These are phyloP conservation scores for Blechomonas ayalai DNA, from an alignment of 208 protist genomes.

Conservation along the genomic window DNA sequence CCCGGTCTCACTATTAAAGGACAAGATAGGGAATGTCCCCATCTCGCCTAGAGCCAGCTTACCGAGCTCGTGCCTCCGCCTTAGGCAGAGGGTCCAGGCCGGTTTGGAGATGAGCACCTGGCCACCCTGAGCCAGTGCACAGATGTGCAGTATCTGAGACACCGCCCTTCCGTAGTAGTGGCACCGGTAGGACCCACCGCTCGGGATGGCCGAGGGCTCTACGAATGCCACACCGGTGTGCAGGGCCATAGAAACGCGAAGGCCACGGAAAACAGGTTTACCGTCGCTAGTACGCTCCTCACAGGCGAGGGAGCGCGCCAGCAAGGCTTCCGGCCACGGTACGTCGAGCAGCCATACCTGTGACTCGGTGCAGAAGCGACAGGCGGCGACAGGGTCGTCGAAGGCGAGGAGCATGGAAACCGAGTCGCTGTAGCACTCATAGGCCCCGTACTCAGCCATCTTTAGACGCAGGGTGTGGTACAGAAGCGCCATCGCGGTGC, in stretches of 20 bases:
- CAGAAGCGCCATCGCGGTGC: constrained; percentile 47
- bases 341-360: constrained; percentile 72
- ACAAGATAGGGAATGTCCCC: constrained; percentile 50
- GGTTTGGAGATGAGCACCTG: constrained; percentile 63
- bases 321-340: constrained; percentile 65
- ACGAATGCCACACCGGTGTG: constrained; percentile 66
- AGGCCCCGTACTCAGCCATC: constrained; percentile 68
- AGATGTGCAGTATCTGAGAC: constrained; percentile 67
- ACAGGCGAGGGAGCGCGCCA: constrained; percentile 17
- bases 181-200: constrained; percentile 32
- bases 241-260: constrained; percentile 66
- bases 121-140: constrained; percentile 64
- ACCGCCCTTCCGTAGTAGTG: constrained; percentile 84
- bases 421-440: constrained; percentile 83
- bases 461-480: constrained; percentile 69
- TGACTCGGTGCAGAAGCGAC: constrained; percentile 69
- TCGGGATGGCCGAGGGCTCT: constrained; percentile 57
- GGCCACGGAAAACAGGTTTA: constrained; percentile 41
- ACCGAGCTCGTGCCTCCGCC: constrained; percentile 46
- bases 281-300: constrained; percentile 19
- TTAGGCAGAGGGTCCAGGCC: constrained; percentile 59
- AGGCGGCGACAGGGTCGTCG: constrained; percentile 55
- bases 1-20: constrained; percentile 60
- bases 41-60: constrained; percentile 36
- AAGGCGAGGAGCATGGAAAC: constrained; percentile 77